These are phyloP conservation scores for Rhizopus sp. DNA, from an alignment of 371 early-diverging fungal genomes.

Conservation along the genomic window DNA sequence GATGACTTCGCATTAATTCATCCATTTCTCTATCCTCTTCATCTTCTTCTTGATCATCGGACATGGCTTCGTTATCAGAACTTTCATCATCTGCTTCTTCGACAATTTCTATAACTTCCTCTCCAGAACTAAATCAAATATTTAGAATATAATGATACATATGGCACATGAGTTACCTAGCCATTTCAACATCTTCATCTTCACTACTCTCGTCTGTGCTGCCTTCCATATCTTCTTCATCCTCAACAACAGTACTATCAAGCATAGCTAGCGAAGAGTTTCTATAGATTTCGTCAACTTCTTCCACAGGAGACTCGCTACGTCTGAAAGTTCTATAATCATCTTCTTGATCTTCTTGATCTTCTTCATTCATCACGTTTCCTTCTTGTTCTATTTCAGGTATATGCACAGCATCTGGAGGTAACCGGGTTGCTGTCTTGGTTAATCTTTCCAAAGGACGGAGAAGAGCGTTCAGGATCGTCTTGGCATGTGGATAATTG, in stretches of 20 bases:
- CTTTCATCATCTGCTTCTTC: conserved; percentile 1
- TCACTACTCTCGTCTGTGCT: conserved; percentile 19
- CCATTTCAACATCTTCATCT: conserved; percentile 35
- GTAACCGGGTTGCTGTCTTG: conserved; percentile 48
- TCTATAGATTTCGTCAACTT: conserved; percentile 23
- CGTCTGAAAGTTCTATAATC: conserved; percentile 25
- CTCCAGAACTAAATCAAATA: conserved; percentile 10
- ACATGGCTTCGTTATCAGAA: conserved; percentile 19
- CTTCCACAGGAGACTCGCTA: conserved; percentile 26
- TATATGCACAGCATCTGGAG: not conserved
- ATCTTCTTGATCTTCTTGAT: conserved; percentile 12
- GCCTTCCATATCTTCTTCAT: conserved; percentile 11
- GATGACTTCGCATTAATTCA: conserved; percentile 20
- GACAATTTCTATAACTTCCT: conserved; percentile 10
- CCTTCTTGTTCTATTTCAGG: not conserved
- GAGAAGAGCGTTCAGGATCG: conserved; percentile 74
- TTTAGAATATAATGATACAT: not conserved
- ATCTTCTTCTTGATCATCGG: conserved; percentile 41
- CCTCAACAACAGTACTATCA: conserved; percentile 27
- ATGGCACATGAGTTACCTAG: conserved; percentile 12
- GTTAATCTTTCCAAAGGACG: conserved; percentile 88
- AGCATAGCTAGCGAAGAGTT: conserved; percentile 30
- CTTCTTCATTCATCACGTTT: not conserved
- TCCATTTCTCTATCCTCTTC: conserved; percentile 40
- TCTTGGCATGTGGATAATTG: conserved; percentile 80